phyloP scores from a whole-genome alignment of 2,329 filamentous ascomycete species.

The Beauveria sp. region DNA sequence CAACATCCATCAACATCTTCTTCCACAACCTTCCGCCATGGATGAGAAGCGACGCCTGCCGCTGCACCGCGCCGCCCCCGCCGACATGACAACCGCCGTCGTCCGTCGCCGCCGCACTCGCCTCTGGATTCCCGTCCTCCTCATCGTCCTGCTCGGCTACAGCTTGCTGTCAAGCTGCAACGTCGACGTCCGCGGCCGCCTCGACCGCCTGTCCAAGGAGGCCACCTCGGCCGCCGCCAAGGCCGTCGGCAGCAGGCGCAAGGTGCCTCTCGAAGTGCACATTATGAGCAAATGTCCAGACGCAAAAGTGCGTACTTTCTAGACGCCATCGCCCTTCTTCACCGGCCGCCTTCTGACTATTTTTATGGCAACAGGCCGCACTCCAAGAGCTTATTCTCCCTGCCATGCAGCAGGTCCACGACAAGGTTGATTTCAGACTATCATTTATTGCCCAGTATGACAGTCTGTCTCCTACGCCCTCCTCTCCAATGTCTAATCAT shows the following conservation, averaged over 20 bases:
- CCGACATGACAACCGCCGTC: slow-evolving; percentile 7
- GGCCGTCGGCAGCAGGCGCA: slow-evolving; percentile 16
- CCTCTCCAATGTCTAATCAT: not conserved
- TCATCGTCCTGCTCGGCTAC: slow-evolving; percentile 20
- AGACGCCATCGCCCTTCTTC: not conserved
- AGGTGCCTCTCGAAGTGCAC: slow-evolving; percentile 81
- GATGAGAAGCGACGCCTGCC: slow-evolving; percentile 22
- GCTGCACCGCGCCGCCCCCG: slow-evolving; percentile 12
- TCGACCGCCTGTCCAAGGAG: slow-evolving; percentile 4
- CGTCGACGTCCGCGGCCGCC: not conserved
- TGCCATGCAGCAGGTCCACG: slow-evolving; percentile 70
- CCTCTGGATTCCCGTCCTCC: slow-evolving; percentile 16
- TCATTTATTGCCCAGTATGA: slow-evolving; percentile 76
- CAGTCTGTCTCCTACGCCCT: not conserved
- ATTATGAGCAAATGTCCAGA: slow-evolving; percentile 98
- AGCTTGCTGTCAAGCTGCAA: slow-evolving; percentile 10
- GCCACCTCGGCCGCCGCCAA: not conserved
- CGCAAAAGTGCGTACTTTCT: slow-evolving; percentile 47
- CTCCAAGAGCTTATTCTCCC: slow-evolving; percentile 75
- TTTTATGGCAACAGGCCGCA: slow-evolving; percentile 51
- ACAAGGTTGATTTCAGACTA: slow-evolving; percentile 85
- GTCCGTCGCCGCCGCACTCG: slow-evolving; percentile 19
- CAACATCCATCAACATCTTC: not conserved
- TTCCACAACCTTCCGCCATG: slow-evolving; percentile 16
- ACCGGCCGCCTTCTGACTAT: not conserved